Evolutionary conservation across 768 basidiomycete genomes (phyloP), one percentile per base, ranked within the genome.

Genomic region (Tylopilus rubrobrunneus): DNA sequence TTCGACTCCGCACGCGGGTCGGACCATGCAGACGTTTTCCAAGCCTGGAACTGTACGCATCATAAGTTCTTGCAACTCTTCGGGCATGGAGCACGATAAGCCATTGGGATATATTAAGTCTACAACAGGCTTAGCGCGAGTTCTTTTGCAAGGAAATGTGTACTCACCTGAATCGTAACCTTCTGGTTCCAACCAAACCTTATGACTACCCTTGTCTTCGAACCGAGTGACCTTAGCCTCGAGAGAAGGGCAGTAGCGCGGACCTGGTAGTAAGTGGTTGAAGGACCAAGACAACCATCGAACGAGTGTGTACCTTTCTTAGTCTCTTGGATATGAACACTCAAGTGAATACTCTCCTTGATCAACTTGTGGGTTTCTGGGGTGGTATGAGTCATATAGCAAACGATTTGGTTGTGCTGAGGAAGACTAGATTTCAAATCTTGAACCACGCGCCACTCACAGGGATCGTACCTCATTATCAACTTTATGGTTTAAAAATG

Each of bases 61-160:
- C 82, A 96, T 84, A 5, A 77, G 67, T 61, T 89, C 85, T 67
- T 96, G 93, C 1, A 89, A 71, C 53, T 95, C 93, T 67, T 88
- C 87, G 0, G 93, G 90, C 60, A 96, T 77, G 52, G 89, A 91
- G 64, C 87, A 88, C 2, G 92, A 94, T 15, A 96, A 78, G 0
- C 93, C 93, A 55, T 92, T 92, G 1, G 93, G 93, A 62, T 96
- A 96, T 51, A 95, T 85, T 14, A 95, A 66, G 53, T 92, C 92
- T 91, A 52, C 12, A 41, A 33, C 25, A 58, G 11, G 19, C 19
- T 48, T 25, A 51, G 55, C 48, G 27, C 39, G 11, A n/a, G 19
- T 31, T 21, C 11, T 34, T 25, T 34, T 12, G 15, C 7, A 12
- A 34, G 31, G 14, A 27, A 21, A 48, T 34, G 7, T 5, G n/a